Percentiles rank a stretch among this genome's conserved stretches.
Evolutionary conservation across 1,284 basidiomycete genomes (phyloP).

Genomic region (Sporisorium scitamineum): DNA sequence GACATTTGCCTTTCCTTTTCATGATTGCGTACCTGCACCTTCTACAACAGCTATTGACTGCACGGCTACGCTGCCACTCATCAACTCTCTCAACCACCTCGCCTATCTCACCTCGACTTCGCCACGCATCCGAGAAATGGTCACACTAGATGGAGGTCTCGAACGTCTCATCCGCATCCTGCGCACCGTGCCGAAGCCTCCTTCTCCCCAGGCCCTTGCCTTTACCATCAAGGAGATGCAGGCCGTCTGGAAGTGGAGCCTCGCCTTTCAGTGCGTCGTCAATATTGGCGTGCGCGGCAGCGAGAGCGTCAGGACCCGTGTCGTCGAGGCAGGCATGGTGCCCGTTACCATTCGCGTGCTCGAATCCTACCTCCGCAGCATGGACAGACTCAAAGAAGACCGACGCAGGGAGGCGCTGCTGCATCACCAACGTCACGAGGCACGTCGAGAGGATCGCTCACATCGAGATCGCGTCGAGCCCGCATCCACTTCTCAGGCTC

Average conservation of each 20-base stretch:
- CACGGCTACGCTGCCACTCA: conserved; percentile 86
- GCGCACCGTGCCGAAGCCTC: conserved; percentile 49
- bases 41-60: conserved; percentile 82
- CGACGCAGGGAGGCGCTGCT: conserved; percentile 35
- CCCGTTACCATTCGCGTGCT: conserved; percentile 94
- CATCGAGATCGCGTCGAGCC: conserved; percentile 22
- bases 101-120: conserved; percentile 97
- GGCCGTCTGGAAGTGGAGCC: conserved; percentile 68
- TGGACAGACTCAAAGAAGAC: conserved; percentile 67
- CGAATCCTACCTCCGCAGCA: conserved; percentile 77
- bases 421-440: conserved; percentile 43
- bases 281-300: conserved; percentile 98
- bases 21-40: neutral
- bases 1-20: conserved; percentile 7
- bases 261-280: conserved; percentile 94
- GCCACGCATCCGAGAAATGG: conserved; percentile 95
- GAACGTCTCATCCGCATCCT: conserved; percentile 91
- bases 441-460: conserved; percentile 40
- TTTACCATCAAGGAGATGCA: conserved; percentile 64
- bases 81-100: conserved; percentile 96
- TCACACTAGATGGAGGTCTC: conserved; percentile 96
- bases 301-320: conserved; percentile 83
- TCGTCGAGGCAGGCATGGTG: conserved; percentile 94
- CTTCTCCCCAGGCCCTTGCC: conserved; percentile 34
- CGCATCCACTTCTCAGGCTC: conserved; percentile 13